Conservation (phyloP, 2,329 filamentous ascomycete genomes). For the Aaosphaeria arxii region DNA sequence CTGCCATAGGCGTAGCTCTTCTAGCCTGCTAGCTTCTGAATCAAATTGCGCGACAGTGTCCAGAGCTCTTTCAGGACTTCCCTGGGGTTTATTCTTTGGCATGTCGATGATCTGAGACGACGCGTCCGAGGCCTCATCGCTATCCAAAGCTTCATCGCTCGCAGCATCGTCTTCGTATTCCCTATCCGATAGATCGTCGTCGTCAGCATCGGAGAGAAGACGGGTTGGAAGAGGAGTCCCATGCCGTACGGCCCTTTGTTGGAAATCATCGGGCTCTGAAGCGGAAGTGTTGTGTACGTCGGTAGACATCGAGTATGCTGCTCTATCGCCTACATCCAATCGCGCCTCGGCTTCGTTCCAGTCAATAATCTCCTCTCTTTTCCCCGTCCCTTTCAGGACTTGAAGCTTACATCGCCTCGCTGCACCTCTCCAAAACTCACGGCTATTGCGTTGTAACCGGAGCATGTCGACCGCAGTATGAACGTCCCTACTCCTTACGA, state of each 20-base stretch:
- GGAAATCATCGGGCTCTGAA: conserved; percentile 9
- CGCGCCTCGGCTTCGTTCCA: conserved; percentile 40
- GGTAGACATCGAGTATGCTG: no score
- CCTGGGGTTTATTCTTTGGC: not conserved
- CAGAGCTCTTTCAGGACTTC: not conserved
- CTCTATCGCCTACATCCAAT: conserved; percentile 2
- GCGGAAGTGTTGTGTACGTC: not conserved
- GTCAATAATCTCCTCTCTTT: conserved; percentile 38
- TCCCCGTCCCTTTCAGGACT: conserved; percentile 38
- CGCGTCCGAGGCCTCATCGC: not conserved
- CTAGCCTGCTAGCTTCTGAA: conserved; percentile 38
- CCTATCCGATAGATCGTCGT: not conserved
- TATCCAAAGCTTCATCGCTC: not conserved
- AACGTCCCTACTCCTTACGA: conserved; percentile 51
- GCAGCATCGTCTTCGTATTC: not conserved
- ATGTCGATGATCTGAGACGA: not conserved
- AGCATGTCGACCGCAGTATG: conserved; percentile 54
- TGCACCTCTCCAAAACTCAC: conserved; percentile 51
- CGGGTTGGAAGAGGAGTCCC: conserved; percentile 27
- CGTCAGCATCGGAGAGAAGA: conserved; percentile 2
- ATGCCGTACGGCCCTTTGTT: conserved; percentile 17
- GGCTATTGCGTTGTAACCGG: conserved; percentile 45
- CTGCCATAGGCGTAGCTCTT: conserved; percentile 47
- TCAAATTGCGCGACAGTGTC: conserved; percentile 45
- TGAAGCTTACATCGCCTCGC: conserved; percentile 53